These are phyloP conservation scores for Phytopythium litorale DNA, from an alignment of 352 stramenopile genomes.

Conservation along the genomic window DNA sequence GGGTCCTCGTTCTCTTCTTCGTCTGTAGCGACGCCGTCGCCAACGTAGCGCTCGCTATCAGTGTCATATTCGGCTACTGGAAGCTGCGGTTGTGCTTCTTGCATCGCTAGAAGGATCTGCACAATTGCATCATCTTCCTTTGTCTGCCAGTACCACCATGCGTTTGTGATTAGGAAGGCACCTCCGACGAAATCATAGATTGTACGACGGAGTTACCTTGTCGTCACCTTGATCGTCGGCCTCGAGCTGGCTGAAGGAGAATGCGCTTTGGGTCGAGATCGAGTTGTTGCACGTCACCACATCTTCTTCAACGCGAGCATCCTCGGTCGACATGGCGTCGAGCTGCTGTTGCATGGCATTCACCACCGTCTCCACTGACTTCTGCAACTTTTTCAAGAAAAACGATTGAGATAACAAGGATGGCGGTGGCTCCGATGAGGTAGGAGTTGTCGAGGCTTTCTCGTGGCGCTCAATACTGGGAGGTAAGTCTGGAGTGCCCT, in stretches of 20 bases:
- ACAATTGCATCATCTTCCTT: slow-evolving; percentile 53
- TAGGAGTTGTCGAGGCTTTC: slow-evolving; percentile 15
- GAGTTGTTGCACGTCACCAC: slow-evolving; percentile 38
- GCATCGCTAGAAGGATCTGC: slow-evolving; percentile 46
- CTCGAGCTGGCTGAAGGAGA: slow-evolving; percentile 50
- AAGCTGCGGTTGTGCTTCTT: slow-evolving; percentile 20
- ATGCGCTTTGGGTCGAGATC: slow-evolving; percentile 38
- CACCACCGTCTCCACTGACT: slow-evolving; percentile 56
- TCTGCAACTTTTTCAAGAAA: slow-evolving; percentile 76
- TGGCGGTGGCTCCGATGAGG: slow-evolving; percentile 33
- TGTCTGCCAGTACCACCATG: not conserved
- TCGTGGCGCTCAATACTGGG: slow-evolving; percentile 49
- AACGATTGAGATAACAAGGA: slow-evolving; percentile 77
- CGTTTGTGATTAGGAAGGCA: not conserved
- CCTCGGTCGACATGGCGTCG: slow-evolving; percentile 5
- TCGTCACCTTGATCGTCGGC: slow-evolving; percentile 12
- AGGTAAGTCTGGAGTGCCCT: slow-evolving; percentile 40
- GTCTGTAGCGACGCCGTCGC: slow-evolving; percentile 19
- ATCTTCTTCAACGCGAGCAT: slow-evolving; percentile 12
- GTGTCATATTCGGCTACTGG: slow-evolving; percentile 11
- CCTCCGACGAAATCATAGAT: not conserved
- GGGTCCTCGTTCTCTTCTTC: slow-evolving; percentile 17
- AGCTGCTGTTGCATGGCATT: slow-evolving; percentile 29
- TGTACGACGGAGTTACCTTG: slow-evolving; percentile 13
- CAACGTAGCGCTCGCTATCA: slow-evolving; percentile 14